These are phyloP conservation scores for Penicillium sp. DNA, from an alignment of 2,329 filamentous ascomycete species.

Conservation along the genomic window DNA sequence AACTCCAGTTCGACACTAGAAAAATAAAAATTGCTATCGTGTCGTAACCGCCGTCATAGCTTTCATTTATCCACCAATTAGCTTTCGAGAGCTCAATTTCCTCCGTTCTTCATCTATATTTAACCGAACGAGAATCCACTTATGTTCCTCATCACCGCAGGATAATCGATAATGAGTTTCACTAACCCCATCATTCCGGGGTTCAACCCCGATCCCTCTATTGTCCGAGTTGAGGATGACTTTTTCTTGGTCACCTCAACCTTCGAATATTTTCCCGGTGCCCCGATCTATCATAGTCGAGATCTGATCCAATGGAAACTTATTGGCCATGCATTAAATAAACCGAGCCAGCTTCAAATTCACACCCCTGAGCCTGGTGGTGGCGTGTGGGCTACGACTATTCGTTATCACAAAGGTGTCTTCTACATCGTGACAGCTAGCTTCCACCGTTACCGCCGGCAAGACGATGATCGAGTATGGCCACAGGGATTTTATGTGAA, in stretches of 20 bases:
- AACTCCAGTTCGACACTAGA: too few relatives aligned
- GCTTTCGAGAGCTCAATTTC: background rate
- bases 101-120: background rate
- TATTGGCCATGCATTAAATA: slow-evolving; percentile 40
- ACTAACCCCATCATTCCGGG: slow-evolving; percentile 60
- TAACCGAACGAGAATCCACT: background rate
- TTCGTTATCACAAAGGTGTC: slow-evolving; percentile 49
- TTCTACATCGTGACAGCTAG: slow-evolving; percentile 55
- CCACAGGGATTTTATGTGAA: slow-evolving; percentile 60
- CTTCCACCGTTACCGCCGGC: slow-evolving; percentile 47
- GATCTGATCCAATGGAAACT: slow-evolving; percentile 49
- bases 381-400: slow-evolving; percentile 54
- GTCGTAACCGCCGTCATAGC: background rate
- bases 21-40: too few relatives aligned
- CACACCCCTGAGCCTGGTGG: slow-evolving; percentile 38
- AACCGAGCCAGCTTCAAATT: slow-evolving; percentile 39
- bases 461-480: slow-evolving; percentile 53
- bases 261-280: slow-evolving; percentile 66
- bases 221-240: slow-evolving; percentile 53
- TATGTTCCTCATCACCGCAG: background rate
- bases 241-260: slow-evolving; percentile 66
- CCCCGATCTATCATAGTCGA: slow-evolving; percentile 63
- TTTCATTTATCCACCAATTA: slow-evolving; percentile 6
- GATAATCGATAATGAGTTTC: slow-evolving; percentile 21
- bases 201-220: slow-evolving; percentile 67